Percentiles rank a stretch among this genome's conserved stretches.
phyloP scores from a whole-genome alignment of 495 filamentous ascomycete genomes.

The Alectoria sarmentosa region DNA sequence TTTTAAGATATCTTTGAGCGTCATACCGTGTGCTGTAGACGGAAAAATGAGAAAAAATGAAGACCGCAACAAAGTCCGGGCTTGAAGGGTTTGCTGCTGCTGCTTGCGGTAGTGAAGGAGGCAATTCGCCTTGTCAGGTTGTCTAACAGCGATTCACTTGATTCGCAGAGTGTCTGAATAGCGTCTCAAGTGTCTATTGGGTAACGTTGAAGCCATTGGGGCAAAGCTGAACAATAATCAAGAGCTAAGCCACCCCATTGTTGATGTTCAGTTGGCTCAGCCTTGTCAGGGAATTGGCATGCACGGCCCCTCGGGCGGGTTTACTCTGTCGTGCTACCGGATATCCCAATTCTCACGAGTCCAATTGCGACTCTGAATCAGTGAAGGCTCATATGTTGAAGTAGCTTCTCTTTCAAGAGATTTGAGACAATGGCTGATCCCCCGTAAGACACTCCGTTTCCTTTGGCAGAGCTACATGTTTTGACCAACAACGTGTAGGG shows the following conservation, averaged over 20 bases:
- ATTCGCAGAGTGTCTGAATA: slow-evolving; percentile 16
- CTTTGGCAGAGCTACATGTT: not conserved
- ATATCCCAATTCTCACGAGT: not conserved
- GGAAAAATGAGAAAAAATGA: not conserved
- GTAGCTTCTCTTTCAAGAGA: not conserved
- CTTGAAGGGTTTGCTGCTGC: not conserved
- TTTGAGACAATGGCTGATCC: not conserved
- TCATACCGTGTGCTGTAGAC: slow-evolving; percentile 44
- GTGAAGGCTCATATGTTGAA: not conserved
- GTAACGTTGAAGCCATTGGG: slow-evolving; percentile 11
- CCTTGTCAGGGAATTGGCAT: slow-evolving; percentile 2
- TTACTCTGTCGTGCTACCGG: too few species aligned
- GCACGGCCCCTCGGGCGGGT: too few species aligned
- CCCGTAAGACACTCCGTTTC: not conserved
- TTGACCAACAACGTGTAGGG: not conserved
- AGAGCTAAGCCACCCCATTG: slow-evolving; percentile 14
- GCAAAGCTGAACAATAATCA: slow-evolving; percentile 2
- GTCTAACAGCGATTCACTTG: slow-evolving; percentile 7
- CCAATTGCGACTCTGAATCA: not conserved
- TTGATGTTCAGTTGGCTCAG: slow-evolving; percentile 13
- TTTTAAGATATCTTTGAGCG: slow-evolving; percentile 64
- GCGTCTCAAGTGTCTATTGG: slow-evolving; percentile 7
- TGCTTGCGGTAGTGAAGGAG: not conserved
- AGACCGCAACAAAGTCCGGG: not conserved
- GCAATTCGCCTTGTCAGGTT: not conserved